These are phyloP conservation scores for Chaetomiaceae sp. DNA, from an alignment of 2,329 filamentous ascomycete species.

Conservation along the genomic window DNA sequence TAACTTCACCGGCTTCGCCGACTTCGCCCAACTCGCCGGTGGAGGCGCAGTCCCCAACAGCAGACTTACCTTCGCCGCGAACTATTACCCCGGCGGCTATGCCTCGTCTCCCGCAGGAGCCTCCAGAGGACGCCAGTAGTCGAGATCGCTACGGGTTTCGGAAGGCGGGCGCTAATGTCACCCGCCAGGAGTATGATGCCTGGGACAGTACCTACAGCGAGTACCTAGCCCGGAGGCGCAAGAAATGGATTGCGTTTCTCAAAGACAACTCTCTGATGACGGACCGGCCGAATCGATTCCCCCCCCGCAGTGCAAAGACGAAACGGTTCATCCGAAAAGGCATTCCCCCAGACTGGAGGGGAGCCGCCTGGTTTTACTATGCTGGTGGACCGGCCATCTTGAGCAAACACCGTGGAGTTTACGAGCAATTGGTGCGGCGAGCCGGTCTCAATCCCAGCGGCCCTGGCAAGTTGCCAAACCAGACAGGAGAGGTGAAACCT, in stretches of 20 bases:
- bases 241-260: conserved; percentile 78
- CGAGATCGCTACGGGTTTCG: conserved; percentile 91
- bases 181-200: conserved; percentile 69
- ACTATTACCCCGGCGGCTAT: conserved; percentile 28
- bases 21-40: background rate
- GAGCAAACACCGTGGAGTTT: conserved; percentile 70
- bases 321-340: conserved; percentile 91
- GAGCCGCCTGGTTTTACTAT: conserved; percentile 97
- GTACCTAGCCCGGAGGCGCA: conserved; percentile 68
- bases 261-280: conserved; percentile 71
- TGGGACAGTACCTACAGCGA: conserved; percentile 75
- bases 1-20: background rate
- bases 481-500: conserved; percentile 50
- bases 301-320: conserved; percentile 72
- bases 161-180: conserved; percentile 77
- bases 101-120: conserved; percentile 33
- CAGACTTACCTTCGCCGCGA: background rate
- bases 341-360: conserved; percentile 88
- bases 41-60: background rate
- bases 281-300: conserved; percentile 70
- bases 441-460: conserved; percentile 24
- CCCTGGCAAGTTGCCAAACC: conserved; percentile 12
- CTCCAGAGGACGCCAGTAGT: conserved; percentile 42
- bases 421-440: conserved; percentile 63
- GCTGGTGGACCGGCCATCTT: conserved; percentile 79